phyloP scores from a whole-genome alignment of 2,329 filamentous ascomycete genomes.

The Aspergillus sp. region DNA sequence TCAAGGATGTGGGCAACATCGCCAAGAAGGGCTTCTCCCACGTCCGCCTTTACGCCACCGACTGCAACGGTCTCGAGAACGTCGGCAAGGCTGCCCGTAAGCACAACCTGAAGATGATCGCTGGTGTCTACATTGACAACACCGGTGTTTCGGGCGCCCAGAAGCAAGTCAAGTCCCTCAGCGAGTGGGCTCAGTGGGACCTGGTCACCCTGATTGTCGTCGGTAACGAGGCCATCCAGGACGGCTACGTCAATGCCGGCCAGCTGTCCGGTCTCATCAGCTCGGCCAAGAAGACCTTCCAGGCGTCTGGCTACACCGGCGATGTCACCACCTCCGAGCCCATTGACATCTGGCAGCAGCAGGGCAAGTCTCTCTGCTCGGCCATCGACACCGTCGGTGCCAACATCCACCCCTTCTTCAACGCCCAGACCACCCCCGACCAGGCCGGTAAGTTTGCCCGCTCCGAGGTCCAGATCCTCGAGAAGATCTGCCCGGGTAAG shows the following conservation, averaged over 20 bases:
- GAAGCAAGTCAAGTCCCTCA: conserved; percentile 66
- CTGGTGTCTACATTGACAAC: conserved; percentile 76
- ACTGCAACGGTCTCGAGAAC: conserved; percentile 72
- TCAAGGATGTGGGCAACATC: conserved; percentile 54
- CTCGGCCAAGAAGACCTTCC: conserved; percentile 57
- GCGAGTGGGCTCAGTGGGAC: conserved; percentile 64
- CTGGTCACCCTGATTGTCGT: conserved; percentile 72
- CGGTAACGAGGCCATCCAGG: conserved; percentile 85
- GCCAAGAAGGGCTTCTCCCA: conserved; percentile 58
- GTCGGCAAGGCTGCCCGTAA: conserved; percentile 62
- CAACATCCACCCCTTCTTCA: conserved; percentile 96
- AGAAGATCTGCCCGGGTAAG: conserved; percentile 62
- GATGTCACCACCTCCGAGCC: conserved; percentile 80
- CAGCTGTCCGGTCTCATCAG: conserved; percentile 64
- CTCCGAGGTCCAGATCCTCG: conserved; percentile 63
- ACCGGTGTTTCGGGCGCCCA: conserved; percentile 54
- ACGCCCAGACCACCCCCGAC: conserved; percentile 54
- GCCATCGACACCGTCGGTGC: conserved; percentile 70
- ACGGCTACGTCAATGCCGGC: conserved; percentile 55
- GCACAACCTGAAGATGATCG: conserved; percentile 67
- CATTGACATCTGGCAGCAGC: conserved; percentile 63
- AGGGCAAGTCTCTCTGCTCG: conserved; percentile 55
- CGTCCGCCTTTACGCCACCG: conserved; percentile 81
- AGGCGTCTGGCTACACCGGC: conserved; percentile 59
- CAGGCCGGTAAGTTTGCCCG: conserved; percentile 69